phyloP scores from a whole-genome alignment of 805 yeast genomes.

The Ogataea pini region DNA sequence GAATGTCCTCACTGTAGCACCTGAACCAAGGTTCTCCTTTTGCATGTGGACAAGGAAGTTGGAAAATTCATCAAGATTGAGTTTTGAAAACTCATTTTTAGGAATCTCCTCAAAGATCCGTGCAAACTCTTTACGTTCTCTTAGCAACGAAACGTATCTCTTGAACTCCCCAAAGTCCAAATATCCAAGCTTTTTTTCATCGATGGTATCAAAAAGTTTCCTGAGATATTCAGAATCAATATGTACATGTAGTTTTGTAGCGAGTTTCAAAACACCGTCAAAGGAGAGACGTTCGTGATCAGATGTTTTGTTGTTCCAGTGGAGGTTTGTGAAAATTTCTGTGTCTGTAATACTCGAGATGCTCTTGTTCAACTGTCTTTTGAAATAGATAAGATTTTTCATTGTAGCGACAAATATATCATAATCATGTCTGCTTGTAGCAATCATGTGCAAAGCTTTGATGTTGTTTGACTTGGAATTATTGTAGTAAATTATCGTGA shows the following conservation, averaged over 20 bases:
- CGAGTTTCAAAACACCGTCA: slow-evolving; percentile 65
- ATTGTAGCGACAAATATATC: slow-evolving; percentile 57
- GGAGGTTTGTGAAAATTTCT: slow-evolving; percentile 49
- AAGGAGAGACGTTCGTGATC: slow-evolving; percentile 47
- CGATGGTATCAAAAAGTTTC: slow-evolving; percentile 55
- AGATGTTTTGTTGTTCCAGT: slow-evolving; percentile 55
- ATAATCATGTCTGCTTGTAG: slow-evolving; percentile 51
- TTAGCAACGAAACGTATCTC: slow-evolving; percentile 65
- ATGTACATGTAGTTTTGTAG: slow-evolving; percentile 70
- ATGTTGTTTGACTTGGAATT: slow-evolving; percentile 58
- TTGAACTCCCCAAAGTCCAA: slow-evolving; percentile 76
- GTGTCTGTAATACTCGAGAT: slow-evolving; percentile 49
- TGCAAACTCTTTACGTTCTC: slow-evolving; percentile 62
- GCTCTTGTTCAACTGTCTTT: slow-evolving; percentile 63
- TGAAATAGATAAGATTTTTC: slow-evolving; percentile 52
- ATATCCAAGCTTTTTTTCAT: slow-evolving; percentile 46
- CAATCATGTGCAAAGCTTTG: slow-evolving; percentile 78
- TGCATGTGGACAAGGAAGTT: slow-evolving; percentile 53
- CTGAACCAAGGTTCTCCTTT: slow-evolving; percentile 38
- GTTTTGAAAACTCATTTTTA: slow-evolving; percentile 12
- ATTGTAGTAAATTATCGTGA: slow-evolving; percentile 72
- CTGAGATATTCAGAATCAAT: slow-evolving; percentile 55
- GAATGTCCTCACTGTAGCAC: slow-evolving; percentile 39
- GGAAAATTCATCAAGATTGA: slow-evolving; percentile 37
- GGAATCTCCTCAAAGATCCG: slow-evolving; percentile 38